A percentile compares a stretch with the other conserved stretches of the same genome.
Conservation (phyloP, 805 yeast species). For the Citeromyces matritensis region DNA sequence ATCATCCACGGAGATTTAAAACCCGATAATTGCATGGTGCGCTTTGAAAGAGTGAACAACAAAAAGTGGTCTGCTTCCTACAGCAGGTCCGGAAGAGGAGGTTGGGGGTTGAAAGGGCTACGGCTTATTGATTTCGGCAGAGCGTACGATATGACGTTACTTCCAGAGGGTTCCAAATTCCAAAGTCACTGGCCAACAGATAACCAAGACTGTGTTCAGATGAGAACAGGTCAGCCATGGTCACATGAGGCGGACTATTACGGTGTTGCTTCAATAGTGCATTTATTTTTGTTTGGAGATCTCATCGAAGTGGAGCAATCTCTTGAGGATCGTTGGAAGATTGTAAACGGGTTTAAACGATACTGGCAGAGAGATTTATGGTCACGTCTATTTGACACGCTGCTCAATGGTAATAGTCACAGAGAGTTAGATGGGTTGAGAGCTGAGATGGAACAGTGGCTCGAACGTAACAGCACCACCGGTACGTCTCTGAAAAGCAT, state of each 20-base stretch:
- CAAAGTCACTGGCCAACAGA: slow-evolving; percentile 45
- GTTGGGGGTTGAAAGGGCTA: slow-evolving; percentile 40
- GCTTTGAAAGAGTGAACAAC: slow-evolving; percentile 20
- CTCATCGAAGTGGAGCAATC: neutral
- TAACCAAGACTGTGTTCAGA: slow-evolving; percentile 59
- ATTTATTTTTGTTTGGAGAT: neutral
- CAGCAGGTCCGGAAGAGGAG: slow-evolving; percentile 17
- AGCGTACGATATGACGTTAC: slow-evolving; percentile 53
- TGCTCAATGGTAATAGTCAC: slow-evolving; percentile 27
- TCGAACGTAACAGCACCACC: too few relatives aligned
- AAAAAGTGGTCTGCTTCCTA: slow-evolving; percentile 10
- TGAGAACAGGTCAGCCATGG: slow-evolving; percentile 51
- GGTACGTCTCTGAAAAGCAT: too few relatives aligned
- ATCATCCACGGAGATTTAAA: slow-evolving; percentile 78
- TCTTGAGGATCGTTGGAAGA: too few relatives aligned
- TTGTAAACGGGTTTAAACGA: slow-evolving; percentile 27
- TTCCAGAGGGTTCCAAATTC: slow-evolving; percentile 28
- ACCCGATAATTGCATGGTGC: slow-evolving; percentile 75
- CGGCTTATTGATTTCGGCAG: slow-evolving; percentile 72
- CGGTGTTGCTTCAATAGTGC: slow-evolving; percentile 21
- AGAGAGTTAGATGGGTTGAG: too few relatives aligned
- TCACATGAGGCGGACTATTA: slow-evolving; percentile 70
- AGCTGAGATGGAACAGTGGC: too few relatives aligned
- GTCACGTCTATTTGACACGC: slow-evolving; percentile 44
- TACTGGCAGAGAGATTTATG: slow-evolving; percentile 70